Evolutionary conservation across 139 green algal genomes (phyloP).

Genomic region (Volvox reticuliferus): DNA sequence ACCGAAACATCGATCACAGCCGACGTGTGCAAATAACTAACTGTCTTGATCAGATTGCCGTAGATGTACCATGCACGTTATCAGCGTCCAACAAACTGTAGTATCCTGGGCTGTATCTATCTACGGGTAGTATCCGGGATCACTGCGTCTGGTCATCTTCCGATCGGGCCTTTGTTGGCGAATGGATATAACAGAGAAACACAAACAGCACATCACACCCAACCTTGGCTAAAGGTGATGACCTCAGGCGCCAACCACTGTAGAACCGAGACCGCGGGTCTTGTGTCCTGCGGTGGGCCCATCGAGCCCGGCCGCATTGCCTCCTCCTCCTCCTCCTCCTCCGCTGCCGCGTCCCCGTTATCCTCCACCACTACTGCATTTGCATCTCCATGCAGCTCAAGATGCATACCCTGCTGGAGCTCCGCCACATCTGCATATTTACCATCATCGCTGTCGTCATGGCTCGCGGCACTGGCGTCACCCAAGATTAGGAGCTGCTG

Average conservation of each 20-base stretch:
- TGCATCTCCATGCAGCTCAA: neutral
- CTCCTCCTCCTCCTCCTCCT: neutral
- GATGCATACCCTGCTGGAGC: neutral
- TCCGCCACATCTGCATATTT: neutral
- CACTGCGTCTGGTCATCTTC: too few species aligned
- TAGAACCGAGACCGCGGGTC: conserved; percentile 22
- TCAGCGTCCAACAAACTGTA: too few species aligned
- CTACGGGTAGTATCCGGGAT: too few species aligned
- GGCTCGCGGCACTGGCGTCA: neutral
- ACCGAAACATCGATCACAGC: too few species aligned
- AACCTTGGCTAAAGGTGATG: conserved; percentile 31
- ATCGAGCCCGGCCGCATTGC: neutral
- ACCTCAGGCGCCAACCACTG: conserved; percentile 30
- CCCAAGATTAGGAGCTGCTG: conserved; percentile 7
- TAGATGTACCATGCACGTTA: too few species aligned
- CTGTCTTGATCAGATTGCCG: too few species aligned
- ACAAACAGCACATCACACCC: neutral
- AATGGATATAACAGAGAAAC: too few species aligned
- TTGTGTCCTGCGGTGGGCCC: neutral
- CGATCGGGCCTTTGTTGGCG: too few species aligned
- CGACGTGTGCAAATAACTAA: too few species aligned
- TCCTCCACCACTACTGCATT: neutral
- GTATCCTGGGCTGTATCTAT: too few species aligned
- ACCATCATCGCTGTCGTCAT: neutral
- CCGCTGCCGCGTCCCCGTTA: neutral